A percentile compares a stretch with the other conserved stretches of the same genome.
Conservation (phyloP, 2,329 filamentous ascomycete species). For the Penicillium capsulatum region DNA sequence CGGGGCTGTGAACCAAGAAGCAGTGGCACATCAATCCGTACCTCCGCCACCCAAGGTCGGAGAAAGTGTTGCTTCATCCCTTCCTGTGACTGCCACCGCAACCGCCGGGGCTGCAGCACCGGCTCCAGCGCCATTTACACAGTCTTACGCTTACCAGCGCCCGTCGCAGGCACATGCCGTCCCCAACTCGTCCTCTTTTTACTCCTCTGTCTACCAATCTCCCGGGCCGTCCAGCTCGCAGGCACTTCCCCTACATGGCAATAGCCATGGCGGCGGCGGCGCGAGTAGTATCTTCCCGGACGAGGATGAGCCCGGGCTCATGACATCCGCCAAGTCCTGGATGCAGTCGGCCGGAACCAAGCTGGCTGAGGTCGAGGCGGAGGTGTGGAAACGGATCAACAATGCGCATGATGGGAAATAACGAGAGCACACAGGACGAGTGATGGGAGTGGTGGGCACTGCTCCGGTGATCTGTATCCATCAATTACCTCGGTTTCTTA, state of each 20-base stretch:
- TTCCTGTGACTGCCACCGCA: constrained; percentile 1
- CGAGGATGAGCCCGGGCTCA: constrained; percentile 32
- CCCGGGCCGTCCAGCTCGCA: constrained; percentile 6
- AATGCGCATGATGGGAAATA: constrained; percentile 24
- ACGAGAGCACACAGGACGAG: neutral
- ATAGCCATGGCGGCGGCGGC: constrained; percentile 12
- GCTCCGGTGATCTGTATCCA: no score
- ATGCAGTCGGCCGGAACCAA: constrained; percentile 39
- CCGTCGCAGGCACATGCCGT: constrained; percentile 7
- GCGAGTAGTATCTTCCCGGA: constrained; percentile 15
- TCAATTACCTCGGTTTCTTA: no score
- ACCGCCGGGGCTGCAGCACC: constrained; percentile 25
- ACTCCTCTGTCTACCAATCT: constrained; percentile 26
- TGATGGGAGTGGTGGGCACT: no score
- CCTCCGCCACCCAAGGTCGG: constrained; percentile 22
- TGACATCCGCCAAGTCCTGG: constrained; percentile 43
- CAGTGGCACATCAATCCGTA: constrained; percentile 8
- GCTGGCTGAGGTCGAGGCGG: constrained; percentile 44
- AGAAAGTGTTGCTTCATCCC: constrained; percentile 4
- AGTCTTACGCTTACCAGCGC: constrained; percentile 16
- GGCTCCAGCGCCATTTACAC: constrained; percentile 22
- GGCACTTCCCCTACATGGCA: constrained; percentile 16
- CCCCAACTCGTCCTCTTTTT: constrained; percentile 26
- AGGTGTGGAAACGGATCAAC: constrained; percentile 48
- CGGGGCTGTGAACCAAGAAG: constrained; percentile 2